Evolutionary conservation across 1,284 basidiomycete species (phyloP).

Genomic region (Coniferiporia weirii): DNA sequence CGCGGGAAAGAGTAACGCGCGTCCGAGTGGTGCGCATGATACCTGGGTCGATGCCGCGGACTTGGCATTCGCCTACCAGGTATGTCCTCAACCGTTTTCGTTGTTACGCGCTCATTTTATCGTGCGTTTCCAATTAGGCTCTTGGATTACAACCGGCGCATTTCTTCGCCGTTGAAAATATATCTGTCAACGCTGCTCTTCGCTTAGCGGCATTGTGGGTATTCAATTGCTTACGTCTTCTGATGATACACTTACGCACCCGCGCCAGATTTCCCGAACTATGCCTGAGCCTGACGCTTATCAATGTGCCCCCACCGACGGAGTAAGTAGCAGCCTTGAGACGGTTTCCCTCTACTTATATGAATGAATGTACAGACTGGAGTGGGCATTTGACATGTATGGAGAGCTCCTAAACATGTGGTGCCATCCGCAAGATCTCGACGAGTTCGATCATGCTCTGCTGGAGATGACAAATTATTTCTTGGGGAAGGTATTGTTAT

Average conservation of each 20-base stretch:
- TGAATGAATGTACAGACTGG: slow-evolving; percentile 36
- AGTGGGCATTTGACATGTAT: slow-evolving; percentile 52
- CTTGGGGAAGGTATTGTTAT: slow-evolving; percentile 40
- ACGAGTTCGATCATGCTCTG: slow-evolving; percentile 59
- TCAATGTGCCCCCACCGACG: slow-evolving; percentile 60
- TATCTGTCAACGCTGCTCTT: slow-evolving; percentile 48
- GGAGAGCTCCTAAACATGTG: slow-evolving; percentile 60
- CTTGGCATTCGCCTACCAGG: slow-evolving; percentile 59
- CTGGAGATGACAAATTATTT: slow-evolving; percentile 52
- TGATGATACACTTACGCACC: slow-evolving; percentile 2
- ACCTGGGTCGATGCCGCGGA: slow-evolving; percentile 74
- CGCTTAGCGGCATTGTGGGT: slow-evolving; percentile 59
- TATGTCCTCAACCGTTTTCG: slow-evolving; percentile 27
- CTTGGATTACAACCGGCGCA: slow-evolving; percentile 63
- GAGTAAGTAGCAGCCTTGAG: slow-evolving; percentile 40
- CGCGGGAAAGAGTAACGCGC: slow-evolving; percentile 54
- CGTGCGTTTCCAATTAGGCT: slow-evolving; percentile 32
- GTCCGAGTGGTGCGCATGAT: slow-evolving; percentile 54
- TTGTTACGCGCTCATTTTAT: neutral
- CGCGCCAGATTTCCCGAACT: slow-evolving; percentile 60
- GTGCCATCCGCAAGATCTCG: slow-evolving; percentile 61
- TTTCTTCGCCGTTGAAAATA: slow-evolving; percentile 57
- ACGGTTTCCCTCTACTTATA: neutral
- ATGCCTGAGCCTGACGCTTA: slow-evolving; percentile 60
- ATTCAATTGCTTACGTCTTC: slow-evolving; percentile 20